phyloP scores from a whole-genome alignment of 106 monocot genomes.

The Xerophyta viscosa region DNA sequence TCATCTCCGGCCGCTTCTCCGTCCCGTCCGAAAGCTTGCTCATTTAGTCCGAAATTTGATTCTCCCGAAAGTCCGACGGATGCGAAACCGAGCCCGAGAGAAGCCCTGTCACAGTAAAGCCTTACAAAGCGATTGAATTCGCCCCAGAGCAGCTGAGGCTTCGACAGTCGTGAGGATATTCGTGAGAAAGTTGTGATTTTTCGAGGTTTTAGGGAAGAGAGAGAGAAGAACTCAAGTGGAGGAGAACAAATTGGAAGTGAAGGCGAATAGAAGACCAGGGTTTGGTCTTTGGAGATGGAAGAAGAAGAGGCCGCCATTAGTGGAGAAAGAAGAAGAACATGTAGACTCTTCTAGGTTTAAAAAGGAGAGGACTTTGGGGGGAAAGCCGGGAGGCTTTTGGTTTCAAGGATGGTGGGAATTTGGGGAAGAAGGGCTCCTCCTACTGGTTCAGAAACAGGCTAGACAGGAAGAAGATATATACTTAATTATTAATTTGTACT shows the following conservation, averaged over 20 bases:
- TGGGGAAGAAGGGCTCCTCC: too few species aligned
- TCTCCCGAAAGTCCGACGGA: constrained; percentile 3
- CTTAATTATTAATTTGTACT: too few species aligned
- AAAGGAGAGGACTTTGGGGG: neutral
- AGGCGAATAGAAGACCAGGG: neutral
- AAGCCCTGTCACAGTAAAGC: constrained; percentile 15
- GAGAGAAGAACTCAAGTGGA: neutral
- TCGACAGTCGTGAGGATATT: constrained; percentile 11
- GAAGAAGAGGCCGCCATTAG: constrained; percentile 9
- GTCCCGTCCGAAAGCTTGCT: neutral
- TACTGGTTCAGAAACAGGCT: too few species aligned
- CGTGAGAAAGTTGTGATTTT: neutral
- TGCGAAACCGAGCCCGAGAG: constrained; percentile 13
- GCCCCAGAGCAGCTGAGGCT: constrained; percentile 23
- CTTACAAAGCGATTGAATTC: constrained; percentile 41
- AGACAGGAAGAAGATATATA: too few species aligned
- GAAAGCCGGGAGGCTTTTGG: neutral
- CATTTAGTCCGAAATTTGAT: neutral
- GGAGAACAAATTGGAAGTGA: neutral
- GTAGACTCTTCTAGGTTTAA: neutral
- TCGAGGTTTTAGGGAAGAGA: neutral
- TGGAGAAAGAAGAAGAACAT: neutral
- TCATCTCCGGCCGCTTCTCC: constrained; percentile 20
- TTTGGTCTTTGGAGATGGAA: constrained; percentile 18
- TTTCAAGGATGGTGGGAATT: too few species aligned